These are phyloP conservation scores for Pseudonectria buxi DNA, from an alignment of 2,329 filamentous ascomycete species.

Conservation along the genomic window DNA sequence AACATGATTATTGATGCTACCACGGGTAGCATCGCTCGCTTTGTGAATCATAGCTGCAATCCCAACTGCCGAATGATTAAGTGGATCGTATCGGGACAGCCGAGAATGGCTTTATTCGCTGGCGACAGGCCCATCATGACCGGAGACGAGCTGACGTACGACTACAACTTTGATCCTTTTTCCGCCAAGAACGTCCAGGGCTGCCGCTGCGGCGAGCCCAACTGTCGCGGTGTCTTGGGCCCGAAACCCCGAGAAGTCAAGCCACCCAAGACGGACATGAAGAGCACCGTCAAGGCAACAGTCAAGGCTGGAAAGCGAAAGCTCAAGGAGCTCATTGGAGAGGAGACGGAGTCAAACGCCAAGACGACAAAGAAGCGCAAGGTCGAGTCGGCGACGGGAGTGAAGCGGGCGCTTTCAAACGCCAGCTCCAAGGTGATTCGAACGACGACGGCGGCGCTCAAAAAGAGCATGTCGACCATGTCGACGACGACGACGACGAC, in stretches of 20 bases:
- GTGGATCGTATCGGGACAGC: conserved; percentile 89
- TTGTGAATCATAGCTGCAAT: conserved; percentile 95
- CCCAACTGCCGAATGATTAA: conserved; percentile 98
- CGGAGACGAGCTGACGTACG: conserved; percentile 93
- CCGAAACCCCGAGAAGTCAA: conserved; percentile 54
- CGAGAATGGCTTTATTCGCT: conserved; percentile 93
- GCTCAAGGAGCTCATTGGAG: conserved; percentile 44
- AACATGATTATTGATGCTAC: conserved; percentile 98
- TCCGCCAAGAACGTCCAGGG: conserved; percentile 62
- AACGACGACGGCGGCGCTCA: conserved; percentile 30
- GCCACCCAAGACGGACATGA: conserved; percentile 37
- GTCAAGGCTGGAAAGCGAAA: conserved; percentile 50
- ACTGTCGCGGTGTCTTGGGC: conserved; percentile 58
- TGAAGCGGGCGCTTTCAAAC: conserved; percentile 29
- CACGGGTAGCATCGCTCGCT: conserved; percentile 89
- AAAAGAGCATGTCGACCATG: conserved; percentile 30
- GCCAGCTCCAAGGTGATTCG: conserved; percentile 31
- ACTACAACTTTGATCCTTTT: conserved; percentile 70
- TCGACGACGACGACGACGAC: conserved; percentile 17
- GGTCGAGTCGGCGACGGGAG: conserved; percentile 26
- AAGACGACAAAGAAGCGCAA: conserved; percentile 46
- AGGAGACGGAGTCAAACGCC: conserved; percentile 27
- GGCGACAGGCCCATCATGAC: conserved; percentile 86
- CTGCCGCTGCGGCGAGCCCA: conserved; percentile 56
- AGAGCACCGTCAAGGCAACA: conserved; percentile 31